Base-by-base conservation (phyloP, 2,329 filamentous ascomycete genomes). In the Lasiodiplodia theobromae region DNA sequence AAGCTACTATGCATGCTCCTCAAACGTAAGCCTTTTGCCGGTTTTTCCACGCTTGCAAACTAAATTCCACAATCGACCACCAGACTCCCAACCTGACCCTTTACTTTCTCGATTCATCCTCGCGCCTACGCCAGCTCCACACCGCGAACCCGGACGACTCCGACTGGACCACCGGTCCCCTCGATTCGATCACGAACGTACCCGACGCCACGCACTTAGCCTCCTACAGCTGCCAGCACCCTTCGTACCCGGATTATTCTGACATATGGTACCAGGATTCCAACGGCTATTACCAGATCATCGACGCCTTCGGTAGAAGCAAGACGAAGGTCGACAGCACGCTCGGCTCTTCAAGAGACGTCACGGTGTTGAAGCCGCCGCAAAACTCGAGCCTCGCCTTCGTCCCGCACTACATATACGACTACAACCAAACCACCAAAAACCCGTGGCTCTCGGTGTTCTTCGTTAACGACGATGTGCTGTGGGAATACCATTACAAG, bases 1-100 rank as follows among this genome's bases (percentile, higher is more conserved):
- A 12, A 63, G 58, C 40, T 63, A 51, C 40, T 63, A 63, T 12
- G 58, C 40, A 16, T 63, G 58, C 14, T 63, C 58, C 28, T 49
- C 58, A 34, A 63, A 63, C 10, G 58, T 63, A 10, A 21, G 58
- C 28, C 28, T 28, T 28, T 16, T 4, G 7, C 44, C 18, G 7
- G 4, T 1, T 14, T 7, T 34, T 34, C 25, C 16, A 14, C 25
- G 18, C 25, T 12, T 37, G 8, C 28, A 57, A 8, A 12, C 54
- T 37, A 31, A 57, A 16, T 8, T 4, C 28, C 28, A 28, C 28
- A 2, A 57, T 11, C 18, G 12, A 12, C 40, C 58, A 12, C 40
- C 58, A 51, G 40, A 44, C 40, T 2, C 40, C 58, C 14, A 63
- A 49, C 18, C 40, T 62, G 10, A 62, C 58, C 31, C 58, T 62